Evolutionary conservation across 75 land plant species (phyloP).

Genomic region (Cryptomeria japonica): DNA sequence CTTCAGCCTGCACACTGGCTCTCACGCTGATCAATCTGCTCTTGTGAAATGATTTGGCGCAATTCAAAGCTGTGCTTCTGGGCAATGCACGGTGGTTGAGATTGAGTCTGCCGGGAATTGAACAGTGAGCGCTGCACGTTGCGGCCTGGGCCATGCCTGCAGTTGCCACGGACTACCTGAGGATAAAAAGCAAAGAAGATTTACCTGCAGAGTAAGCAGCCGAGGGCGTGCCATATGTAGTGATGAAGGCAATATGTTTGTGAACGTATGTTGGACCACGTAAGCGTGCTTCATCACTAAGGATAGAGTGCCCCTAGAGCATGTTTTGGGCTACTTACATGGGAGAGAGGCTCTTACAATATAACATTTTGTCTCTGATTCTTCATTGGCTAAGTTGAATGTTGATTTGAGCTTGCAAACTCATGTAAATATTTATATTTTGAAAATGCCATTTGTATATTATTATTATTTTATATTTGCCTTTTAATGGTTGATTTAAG

Average conservation of each 20-base stretch:
- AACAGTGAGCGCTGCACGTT: neutral
- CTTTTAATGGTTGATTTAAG: too few relatives aligned
- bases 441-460: too few relatives aligned
- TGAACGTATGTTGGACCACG: neutral
- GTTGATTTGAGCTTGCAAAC: too few relatives aligned
- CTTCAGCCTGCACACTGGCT: neutral
- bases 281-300: neutral
- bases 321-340: too few relatives aligned
- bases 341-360: too few relatives aligned
- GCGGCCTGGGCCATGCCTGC: neutral
- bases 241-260: neutral
- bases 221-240: neutral
- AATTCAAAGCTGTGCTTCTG: neutral
- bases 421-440: too few relatives aligned
- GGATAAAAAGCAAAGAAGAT: neutral
- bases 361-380: too few relatives aligned
- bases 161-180: neutral
- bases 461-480: too few relatives aligned
- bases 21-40: neutral
- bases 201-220: neutral
- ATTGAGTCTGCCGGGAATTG: slow-evolving; percentile 4
- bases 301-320: neutral
- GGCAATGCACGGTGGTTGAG: neutral
- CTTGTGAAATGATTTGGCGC: neutral
- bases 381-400: too few relatives aligned